Percentiles rank a stretch among this genome's conserved stretches.
phyloP scores from a whole-genome alignment of 2,329 filamentous ascomycete genomes.

The Diaporthe caulivora region DNA sequence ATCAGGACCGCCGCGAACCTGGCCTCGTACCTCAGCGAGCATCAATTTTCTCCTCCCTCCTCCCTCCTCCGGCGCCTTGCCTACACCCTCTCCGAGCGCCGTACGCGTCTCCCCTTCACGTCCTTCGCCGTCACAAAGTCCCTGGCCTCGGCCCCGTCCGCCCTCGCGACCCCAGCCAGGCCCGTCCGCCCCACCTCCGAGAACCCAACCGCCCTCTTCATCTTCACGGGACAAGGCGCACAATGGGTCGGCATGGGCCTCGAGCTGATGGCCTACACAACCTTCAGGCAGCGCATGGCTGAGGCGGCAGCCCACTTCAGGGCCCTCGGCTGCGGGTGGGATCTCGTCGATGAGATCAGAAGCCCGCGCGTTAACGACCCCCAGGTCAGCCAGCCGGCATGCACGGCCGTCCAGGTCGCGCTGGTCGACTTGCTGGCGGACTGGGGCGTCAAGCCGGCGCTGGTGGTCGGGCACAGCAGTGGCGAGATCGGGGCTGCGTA shows the following conservation, averaged over 20 bases:
- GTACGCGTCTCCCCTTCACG: slow-evolving; percentile 25
- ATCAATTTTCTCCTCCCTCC: neutral
- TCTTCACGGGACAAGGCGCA: slow-evolving; percentile 52
- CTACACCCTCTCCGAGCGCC: slow-evolving; percentile 29
- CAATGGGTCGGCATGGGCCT: slow-evolving; percentile 49
- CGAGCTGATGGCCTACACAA: slow-evolving; percentile 41
- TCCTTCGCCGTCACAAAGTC: neutral
- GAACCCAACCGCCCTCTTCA: slow-evolving; percentile 41
- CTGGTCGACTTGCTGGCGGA: slow-evolving; percentile 48
- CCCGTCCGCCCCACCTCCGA: neutral
- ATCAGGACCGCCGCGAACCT: neutral
- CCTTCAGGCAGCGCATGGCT: slow-evolving; percentile 42
- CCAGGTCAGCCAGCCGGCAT: slow-evolving; percentile 46
- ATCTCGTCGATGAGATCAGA: slow-evolving; percentile 46
- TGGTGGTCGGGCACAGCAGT: slow-evolving; percentile 43
- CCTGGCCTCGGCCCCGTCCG: neutral
- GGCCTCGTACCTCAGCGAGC: neutral
- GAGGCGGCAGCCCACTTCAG: slow-evolving; percentile 41
- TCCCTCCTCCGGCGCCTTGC: slow-evolving; percentile 18
- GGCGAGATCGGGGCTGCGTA: slow-evolving; percentile 47
- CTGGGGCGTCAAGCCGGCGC: slow-evolving; percentile 40
- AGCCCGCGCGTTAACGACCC: slow-evolving; percentile 45
- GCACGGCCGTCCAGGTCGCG: slow-evolving; percentile 52
- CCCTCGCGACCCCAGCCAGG: neutral
- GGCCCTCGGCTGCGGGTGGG: slow-evolving; percentile 45